Base-by-base conservation (phyloP, 495 filamentous ascomycete species). In the Aspergillus homomorphus region DNA sequence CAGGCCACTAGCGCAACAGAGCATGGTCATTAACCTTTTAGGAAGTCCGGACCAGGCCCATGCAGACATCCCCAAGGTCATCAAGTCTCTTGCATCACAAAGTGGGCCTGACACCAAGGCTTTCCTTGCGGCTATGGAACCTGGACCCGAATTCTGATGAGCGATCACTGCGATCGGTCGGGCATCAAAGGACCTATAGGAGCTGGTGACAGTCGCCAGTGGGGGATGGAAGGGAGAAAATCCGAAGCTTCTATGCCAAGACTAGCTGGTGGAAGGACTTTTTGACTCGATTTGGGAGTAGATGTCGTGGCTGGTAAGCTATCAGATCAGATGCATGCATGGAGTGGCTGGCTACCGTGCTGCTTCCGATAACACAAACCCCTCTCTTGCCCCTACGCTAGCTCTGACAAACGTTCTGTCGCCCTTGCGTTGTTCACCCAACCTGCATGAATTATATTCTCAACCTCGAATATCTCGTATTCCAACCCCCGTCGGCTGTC, bases 221-320 rank as follows among this genome's bases (percentile, higher is more conserved):
- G 60, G 58, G 57, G 59, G 33, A 28, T 42, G 28, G 16, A 28
- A 6, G 38, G 43, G 38, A 18, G 42, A 24, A 54, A n/a, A 24
- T 56, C 53, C 23, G 46, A 22, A 48, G n/a, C 22, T 54, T 38
- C n/a, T 14, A 8, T 50, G 24, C 48, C 19, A n/a, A 28, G 48
- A n/a, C 28, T 28, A 7, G 24, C 45, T 52, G 44, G 16, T 52
- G 60, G 60, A 64, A 63, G 67, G 67, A 67, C 41, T 57, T 70
- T 69, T 67, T 70, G 62, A 67, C 67, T 58, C 48, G 53, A 66
- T 69, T 70, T 61, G 67, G 66, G 65, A 64, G 63, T 46, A 53
- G 57, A 26, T 51, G 23, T 45, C 30, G 19, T 23, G 41, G 33
- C 43, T 44, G 51, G 53, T 20, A 26, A 44, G 45, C 45, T 61